These are phyloP conservation scores for Tetracladium setigerum DNA, from an alignment of 495 filamentous ascomycete genomes.

Conservation along the genomic window DNA sequence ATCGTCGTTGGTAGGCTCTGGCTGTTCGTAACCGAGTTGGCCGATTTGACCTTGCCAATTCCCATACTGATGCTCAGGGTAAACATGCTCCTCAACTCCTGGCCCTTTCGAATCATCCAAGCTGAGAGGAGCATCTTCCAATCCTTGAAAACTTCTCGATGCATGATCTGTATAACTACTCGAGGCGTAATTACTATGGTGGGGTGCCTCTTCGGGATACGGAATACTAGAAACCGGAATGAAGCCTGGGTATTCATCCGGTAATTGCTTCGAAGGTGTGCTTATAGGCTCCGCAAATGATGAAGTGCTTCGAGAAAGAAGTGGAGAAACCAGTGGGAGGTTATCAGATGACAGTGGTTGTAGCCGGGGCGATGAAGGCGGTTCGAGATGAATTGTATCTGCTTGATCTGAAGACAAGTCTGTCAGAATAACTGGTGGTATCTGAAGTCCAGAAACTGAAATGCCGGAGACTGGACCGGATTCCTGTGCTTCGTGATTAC, in stretches of 20 bases:
- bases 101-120: conserved; percentile 17
- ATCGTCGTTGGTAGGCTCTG: too few species aligned
- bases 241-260: too few species aligned
- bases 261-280: too few species aligned
- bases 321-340: conserved; percentile 38
- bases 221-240: too few species aligned
- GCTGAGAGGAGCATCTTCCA: conserved; percentile 16
- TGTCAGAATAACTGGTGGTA: background rate
- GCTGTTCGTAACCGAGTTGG: too few species aligned
- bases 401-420: background rate
- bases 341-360: conserved; percentile 37
- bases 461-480: background rate
- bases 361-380: conserved; percentile 33
- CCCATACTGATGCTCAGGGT: conserved; percentile 12
- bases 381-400: background rate
- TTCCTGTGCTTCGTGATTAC: background rate
- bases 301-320: too few species aligned
- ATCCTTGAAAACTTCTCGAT: too few species aligned
- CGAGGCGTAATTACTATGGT: too few species aligned
- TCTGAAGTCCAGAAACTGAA: background rate
- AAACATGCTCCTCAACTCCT: conserved; percentile 8
- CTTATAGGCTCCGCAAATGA: too few species aligned
- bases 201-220: too few species aligned
- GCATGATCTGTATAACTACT: too few species aligned
- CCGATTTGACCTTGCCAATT: conserved; percentile 11